phyloP scores from a whole-genome alignment of 1,284 basidiomycete genomes.

The Marasmius fiardii region DNA sequence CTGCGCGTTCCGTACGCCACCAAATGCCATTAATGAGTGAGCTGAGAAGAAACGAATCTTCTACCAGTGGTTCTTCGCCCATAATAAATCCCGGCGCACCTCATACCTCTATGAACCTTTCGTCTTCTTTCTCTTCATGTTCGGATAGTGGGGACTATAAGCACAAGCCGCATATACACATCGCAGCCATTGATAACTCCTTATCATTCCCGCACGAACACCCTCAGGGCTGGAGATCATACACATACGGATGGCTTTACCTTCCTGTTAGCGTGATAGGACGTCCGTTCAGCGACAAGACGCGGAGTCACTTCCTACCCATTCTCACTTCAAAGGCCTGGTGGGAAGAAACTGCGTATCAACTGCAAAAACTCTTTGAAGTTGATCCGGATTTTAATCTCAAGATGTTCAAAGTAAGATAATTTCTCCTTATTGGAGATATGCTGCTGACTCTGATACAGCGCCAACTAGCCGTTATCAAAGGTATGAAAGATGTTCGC shows the following conservation, averaged over 20 bases:
- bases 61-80: slow-evolving; percentile 35
- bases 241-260: slow-evolving; percentile 91
- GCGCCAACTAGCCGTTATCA: slow-evolving; percentile 86
- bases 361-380: slow-evolving; percentile 74
- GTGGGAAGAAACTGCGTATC: slow-evolving; percentile 87
- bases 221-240: slow-evolving; percentile 86
- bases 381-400: slow-evolving; percentile 84
- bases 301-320: slow-evolving; percentile 79
- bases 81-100: slow-evolving; percentile 32
- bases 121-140: slow-evolving; percentile 22
- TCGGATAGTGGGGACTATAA: slow-evolving; percentile 35
- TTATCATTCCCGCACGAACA: slow-evolving; percentile 89
- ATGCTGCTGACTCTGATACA: slow-evolving; percentile 24
- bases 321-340: slow-evolving; percentile 79
- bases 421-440: neutral
- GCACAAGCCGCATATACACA: slow-evolving; percentile 65
- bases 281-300: slow-evolving; percentile 79
- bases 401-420: slow-evolving; percentile 76
- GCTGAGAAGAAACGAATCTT: slow-evolving; percentile 44
- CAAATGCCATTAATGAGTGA: slow-evolving; percentile 74
- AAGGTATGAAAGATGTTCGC: slow-evolving; percentile 50
- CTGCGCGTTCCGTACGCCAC: slow-evolving; percentile 58
- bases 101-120: slow-evolving; percentile 24
- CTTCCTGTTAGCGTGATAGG: slow-evolving; percentile 86
- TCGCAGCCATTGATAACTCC: slow-evolving; percentile 92